These are phyloP conservation scores for Neltuma alba DNA, from an alignment of 306 rosid genomes.

Conservation along the genomic window DNA sequence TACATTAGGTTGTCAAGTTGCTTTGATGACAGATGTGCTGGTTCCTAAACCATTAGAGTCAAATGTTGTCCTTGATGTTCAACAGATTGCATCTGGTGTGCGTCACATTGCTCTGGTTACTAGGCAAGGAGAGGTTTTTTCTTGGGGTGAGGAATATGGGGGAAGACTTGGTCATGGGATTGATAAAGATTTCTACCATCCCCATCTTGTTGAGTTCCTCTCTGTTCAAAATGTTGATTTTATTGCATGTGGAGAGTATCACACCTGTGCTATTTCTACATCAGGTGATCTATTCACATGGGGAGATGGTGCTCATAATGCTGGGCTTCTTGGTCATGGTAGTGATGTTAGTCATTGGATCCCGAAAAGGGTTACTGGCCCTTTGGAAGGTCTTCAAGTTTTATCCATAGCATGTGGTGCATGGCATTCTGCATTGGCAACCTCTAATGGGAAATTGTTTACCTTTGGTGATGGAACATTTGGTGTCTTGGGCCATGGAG, in stretches of 20 bases:
- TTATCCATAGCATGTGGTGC: slow-evolving; percentile 71
- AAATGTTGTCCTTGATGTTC: slow-evolving; percentile 74
- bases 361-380: slow-evolving; percentile 65
- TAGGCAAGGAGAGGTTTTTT: slow-evolving; percentile 79
- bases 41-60: slow-evolving; percentile 66
- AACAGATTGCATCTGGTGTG: slow-evolving; percentile 68
- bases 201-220: slow-evolving; percentile 66
- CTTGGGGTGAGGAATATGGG: slow-evolving; percentile 83
- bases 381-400: slow-evolving; percentile 76
- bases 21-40: slow-evolving; percentile 50
- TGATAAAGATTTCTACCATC: slow-evolving; percentile 55
- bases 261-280: slow-evolving; percentile 63
- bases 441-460: slow-evolving; percentile 63
- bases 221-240: slow-evolving; percentile 53
- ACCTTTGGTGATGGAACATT: slow-evolving; percentile 81
- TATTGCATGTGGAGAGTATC: slow-evolving; percentile 75
- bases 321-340: slow-evolving; percentile 78
- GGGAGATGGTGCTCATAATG: slow-evolving; percentile 75
- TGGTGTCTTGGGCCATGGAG: slow-evolving; percentile 80
- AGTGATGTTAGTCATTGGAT: slow-evolving; percentile 72
- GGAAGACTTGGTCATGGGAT: slow-evolving; percentile 78
- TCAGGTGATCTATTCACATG: slow-evolving; percentile 69
- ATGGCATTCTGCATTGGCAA: slow-evolving; percentile 78
- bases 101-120: slow-evolving; percentile 67
- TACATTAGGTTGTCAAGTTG: slow-evolving; percentile 39